These are phyloP conservation scores for Hygrophorus pudorinus DNA, from an alignment of 768 basidiomycete species.

Conservation along the genomic window DNA sequence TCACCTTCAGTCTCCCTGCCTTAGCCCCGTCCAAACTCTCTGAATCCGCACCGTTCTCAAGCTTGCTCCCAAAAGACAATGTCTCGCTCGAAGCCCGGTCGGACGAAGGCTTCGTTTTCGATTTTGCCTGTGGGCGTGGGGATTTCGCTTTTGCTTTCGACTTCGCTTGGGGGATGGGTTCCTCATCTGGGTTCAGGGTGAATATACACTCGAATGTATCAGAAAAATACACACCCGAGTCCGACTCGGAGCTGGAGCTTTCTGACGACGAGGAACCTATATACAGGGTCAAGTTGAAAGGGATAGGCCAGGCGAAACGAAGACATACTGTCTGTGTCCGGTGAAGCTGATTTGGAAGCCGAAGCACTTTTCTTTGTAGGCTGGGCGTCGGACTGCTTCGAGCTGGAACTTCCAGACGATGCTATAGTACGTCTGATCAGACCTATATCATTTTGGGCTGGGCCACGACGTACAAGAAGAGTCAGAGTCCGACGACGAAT, in stretches of 20 bases:
- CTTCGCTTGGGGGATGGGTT: background rate
- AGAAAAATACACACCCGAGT: slow-evolving; percentile 12
- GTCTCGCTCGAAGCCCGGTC: slow-evolving; percentile 6
- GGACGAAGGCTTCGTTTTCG: background rate
- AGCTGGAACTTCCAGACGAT: slow-evolving; percentile 18
- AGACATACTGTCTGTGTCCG: too few species aligned
- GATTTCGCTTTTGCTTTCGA: background rate
- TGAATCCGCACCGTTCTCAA: slow-evolving; percentile 1
- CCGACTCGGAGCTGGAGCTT: slow-evolving; percentile 18
- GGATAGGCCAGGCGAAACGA: slow-evolving; percentile 1
- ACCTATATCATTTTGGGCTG: slow-evolving; percentile 3
- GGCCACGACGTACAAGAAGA: slow-evolving; percentile 7
- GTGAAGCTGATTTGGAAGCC: too few species aligned
- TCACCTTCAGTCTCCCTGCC: background rate
- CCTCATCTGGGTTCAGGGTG: background rate
- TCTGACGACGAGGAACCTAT: background rate
- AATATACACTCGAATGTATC: background rate
- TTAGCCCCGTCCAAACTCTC: background rate
- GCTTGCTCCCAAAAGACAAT: slow-evolving; percentile 1
- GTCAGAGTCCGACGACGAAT: slow-evolving; percentile 19
- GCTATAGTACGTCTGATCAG: slow-evolving; percentile 4
- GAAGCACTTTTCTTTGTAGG: slow-evolving; percentile 2
- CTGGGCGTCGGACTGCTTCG: slow-evolving; percentile 16
- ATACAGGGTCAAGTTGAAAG: too few species aligned
- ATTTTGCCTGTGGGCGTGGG: slow-evolving; percentile 6